A percentile compares a stretch with the other conserved stretches of the same genome.
These are phyloP conservation scores for Anthracocystis walkeri DNA, from an alignment of 1,284 basidiomycete species.

Conservation along the genomic window DNA sequence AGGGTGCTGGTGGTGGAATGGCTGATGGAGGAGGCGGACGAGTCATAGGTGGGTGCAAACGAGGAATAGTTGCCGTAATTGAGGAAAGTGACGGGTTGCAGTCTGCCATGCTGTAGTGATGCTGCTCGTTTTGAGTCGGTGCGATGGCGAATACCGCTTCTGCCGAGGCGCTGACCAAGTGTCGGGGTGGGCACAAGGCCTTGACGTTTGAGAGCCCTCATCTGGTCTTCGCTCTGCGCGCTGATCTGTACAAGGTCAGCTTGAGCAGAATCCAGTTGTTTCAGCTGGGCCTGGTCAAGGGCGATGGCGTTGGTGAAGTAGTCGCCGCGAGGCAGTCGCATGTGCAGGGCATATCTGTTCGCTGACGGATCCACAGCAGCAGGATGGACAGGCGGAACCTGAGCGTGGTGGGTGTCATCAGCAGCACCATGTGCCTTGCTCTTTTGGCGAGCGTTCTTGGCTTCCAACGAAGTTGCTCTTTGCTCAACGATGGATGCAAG, in stretches of 20 bases:
- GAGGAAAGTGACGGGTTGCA: conserved; percentile 49
- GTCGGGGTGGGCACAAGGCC: conserved; percentile 38
- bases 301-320: conserved; percentile 64
- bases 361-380: conserved; percentile 12
- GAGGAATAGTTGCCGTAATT: conserved; percentile 61
- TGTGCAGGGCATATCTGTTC: conserved; percentile 62
- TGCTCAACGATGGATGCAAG: conserved; percentile 24
- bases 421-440: background rate
- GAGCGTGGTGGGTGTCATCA: background rate
- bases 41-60: conserved; percentile 63
- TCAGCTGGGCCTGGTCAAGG: conserved; percentile 28
- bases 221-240: conserved; percentile 36
- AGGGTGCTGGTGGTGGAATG: conserved; percentile 30
- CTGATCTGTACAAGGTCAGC: conserved; percentile 61
- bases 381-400: background rate
- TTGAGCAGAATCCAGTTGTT: conserved; percentile 49
- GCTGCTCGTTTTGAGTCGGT: conserved; percentile 20
- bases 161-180: conserved; percentile 45
- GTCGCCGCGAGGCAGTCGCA: conserved; percentile 63
- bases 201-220: conserved; percentile 28
- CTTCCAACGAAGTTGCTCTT: conserved; percentile 21
- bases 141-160: conserved; percentile 23
- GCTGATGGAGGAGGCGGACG: conserved; percentile 44
- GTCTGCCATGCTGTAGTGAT: conserved; percentile 19
- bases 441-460: conserved; percentile 15